Percentiles rank a stretch among this genome's conserved stretches.
phyloP scores from a whole-genome alignment of 768 basidiomycete genomes.

The Fistulinella prunicolor region DNA sequence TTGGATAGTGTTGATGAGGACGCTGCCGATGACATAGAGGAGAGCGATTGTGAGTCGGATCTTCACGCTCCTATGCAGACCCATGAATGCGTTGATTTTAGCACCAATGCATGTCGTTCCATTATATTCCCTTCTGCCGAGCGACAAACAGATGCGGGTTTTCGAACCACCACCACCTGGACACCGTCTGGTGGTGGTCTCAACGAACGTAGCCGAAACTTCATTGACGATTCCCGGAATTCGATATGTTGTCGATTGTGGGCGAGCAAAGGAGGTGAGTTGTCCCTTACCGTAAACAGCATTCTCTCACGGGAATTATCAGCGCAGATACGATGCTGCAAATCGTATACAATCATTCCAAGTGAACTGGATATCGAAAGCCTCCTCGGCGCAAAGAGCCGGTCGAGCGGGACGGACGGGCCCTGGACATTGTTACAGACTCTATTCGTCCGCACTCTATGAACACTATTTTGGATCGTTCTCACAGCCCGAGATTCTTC shows the following conservation, averaged over 20 bases:
- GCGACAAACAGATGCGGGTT: constrained; percentile 93
- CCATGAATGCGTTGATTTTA: constrained; percentile 29
- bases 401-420: constrained; percentile 98
- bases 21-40: constrained; percentile 52
- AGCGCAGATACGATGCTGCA: constrained; percentile 80
- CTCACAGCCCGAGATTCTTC: constrained; percentile 86
- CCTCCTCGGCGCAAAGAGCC: constrained; percentile 89
- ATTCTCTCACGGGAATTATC: constrained; percentile 1
- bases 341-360: constrained; percentile 91
- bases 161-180: constrained; percentile 82
- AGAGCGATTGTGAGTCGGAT: constrained; percentile 55
- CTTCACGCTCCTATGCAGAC: constrained; percentile 4
- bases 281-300: background rate
- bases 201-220: constrained; percentile 96
- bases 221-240: constrained; percentile 97
- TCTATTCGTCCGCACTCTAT: constrained; percentile 93
- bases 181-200: constrained; percentile 84
- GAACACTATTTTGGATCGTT: constrained; percentile 91
- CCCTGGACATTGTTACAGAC: constrained; percentile 95
- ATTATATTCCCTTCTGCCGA: constrained; percentile 87
- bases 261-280: constrained; percentile 87
- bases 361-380: constrained; percentile 92
- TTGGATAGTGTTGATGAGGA: constrained; percentile 73
- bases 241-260: constrained; percentile 96
- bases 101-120: constrained; percentile 95